Conservation (phyloP, 306 rosid species). For the Cucurbita argyrosperma region DNA sequence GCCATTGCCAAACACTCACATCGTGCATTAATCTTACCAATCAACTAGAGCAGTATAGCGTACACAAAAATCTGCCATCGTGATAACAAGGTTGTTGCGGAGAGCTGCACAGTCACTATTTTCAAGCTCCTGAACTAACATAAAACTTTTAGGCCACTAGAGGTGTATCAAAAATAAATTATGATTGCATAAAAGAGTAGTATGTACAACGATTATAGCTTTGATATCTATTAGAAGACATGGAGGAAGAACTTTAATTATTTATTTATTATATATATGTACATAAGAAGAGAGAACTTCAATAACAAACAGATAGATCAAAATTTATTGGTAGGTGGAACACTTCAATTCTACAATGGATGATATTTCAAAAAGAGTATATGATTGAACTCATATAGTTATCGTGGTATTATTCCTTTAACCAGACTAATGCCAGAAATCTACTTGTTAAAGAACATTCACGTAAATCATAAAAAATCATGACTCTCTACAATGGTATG, state of each 20-base stretch:
- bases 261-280: too few relatives aligned
- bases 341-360: not conserved
- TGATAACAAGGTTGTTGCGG: slow-evolving; percentile 77
- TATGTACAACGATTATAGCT: too few relatives aligned
- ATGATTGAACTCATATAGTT: not conserved
- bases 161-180: not conserved
- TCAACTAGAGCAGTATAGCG: slow-evolving; percentile 94
- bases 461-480: not conserved
- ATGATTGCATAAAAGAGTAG: not conserved
- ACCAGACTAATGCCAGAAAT: not conserved
- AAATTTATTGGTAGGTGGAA: not conserved
- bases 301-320: not conserved
- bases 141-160: not conserved
- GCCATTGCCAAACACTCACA: not conserved
- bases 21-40: slow-evolving; percentile 41
- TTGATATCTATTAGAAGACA: too few relatives aligned
- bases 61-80: slow-evolving; percentile 87
- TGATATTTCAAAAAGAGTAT: not conserved
- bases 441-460: not conserved
- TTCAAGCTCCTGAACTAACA: slow-evolving; percentile 55
- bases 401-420: not conserved
- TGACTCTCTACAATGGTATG: too few relatives aligned
- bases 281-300: not conserved
- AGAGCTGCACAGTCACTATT: slow-evolving; percentile 67
- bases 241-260: too few relatives aligned